Percentiles rank a stretch among this genome's conserved stretches.
Evolutionary conservation across 306 rosid species (phyloP).

Genomic region (Acacia confusa): DNA sequence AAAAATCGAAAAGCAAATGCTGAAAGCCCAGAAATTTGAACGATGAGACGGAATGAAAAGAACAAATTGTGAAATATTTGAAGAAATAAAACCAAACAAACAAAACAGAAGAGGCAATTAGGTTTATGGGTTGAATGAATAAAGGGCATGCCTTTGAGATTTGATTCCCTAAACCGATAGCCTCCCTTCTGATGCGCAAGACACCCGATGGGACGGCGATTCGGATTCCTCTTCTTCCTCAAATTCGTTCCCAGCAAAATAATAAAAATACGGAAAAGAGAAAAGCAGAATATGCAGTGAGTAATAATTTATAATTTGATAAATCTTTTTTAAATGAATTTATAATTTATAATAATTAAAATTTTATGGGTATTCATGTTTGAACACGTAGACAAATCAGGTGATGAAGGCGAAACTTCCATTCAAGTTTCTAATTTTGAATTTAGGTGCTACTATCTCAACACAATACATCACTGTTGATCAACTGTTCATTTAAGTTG

Average conservation of each 20-base stretch:
- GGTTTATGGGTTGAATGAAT: background rate
- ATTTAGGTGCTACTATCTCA: no score
- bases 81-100: background rate
- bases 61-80: background rate
- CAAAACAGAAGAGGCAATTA: background rate
- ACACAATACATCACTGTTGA: no score
- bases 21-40: constrained; percentile 12
- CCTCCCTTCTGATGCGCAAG: constrained; percentile 46
- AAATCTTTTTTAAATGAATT: background rate
- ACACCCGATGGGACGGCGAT: constrained; percentile 39
- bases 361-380: background rate
- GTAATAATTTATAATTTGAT: background rate
- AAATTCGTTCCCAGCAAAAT: background rate
- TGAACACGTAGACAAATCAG: background rate
- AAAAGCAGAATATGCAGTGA: background rate
- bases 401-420: background rate
- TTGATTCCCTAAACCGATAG: constrained; percentile 9
- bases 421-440: background rate
- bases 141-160: constrained; percentile 20
- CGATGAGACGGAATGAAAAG: background rate
- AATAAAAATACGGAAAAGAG: background rate
- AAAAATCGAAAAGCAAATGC: constrained; percentile 28
- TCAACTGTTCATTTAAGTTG: no score
- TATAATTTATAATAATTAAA: no score
- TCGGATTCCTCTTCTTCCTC: constrained; percentile 36